Conservation (phyloP, 345 rosid species). For the Geranium brycei region DNA sequence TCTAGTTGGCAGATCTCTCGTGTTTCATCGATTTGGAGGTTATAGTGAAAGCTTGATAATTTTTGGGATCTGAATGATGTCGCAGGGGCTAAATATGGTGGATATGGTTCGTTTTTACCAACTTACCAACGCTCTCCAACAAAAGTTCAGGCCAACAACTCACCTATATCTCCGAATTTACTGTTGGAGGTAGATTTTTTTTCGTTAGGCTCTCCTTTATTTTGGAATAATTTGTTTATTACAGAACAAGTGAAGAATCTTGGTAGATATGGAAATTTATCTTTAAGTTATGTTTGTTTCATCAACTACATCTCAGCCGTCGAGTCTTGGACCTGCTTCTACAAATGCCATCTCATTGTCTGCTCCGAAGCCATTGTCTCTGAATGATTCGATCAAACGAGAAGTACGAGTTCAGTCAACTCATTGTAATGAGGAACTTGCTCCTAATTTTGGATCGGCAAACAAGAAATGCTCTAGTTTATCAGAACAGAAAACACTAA, state of each 20-base stretch:
- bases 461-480: slow-evolving; percentile 28
- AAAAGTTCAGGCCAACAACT: slow-evolving; percentile 32
- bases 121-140: slow-evolving; percentile 66
- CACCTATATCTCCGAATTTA: slow-evolving; percentile 45
- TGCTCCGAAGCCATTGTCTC: slow-evolving; percentile 25
- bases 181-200: slow-evolving; percentile 45
- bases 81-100: slow-evolving; percentile 90
- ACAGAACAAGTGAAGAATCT: slow-evolving; percentile 1
- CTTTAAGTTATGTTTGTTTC: slow-evolving; percentile 11
- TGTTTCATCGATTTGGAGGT: slow-evolving; percentile 15
- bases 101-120: slow-evolving; percentile 93
- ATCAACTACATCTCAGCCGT: slow-evolving; percentile 25
- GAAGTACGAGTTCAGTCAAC: slow-evolving; percentile 26
- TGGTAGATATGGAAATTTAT: neutral
- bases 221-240: neutral
- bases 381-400: slow-evolving; percentile 26
- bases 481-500: slow-evolving; percentile 49
- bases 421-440: slow-evolving; percentile 27
- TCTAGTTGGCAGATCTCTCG: slow-evolving; percentile 13
- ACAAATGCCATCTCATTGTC: slow-evolving; percentile 17
- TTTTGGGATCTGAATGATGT: slow-evolving; percentile 17
- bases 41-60: slow-evolving; percentile 16
- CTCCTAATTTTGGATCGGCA: slow-evolving; percentile 19
- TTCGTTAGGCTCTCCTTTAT: neutral
- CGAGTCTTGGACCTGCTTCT: slow-evolving; percentile 34